Base-by-base conservation (phyloP, 1,284 basidiomycete species). In the Austroboletus rostrupii region DNA sequence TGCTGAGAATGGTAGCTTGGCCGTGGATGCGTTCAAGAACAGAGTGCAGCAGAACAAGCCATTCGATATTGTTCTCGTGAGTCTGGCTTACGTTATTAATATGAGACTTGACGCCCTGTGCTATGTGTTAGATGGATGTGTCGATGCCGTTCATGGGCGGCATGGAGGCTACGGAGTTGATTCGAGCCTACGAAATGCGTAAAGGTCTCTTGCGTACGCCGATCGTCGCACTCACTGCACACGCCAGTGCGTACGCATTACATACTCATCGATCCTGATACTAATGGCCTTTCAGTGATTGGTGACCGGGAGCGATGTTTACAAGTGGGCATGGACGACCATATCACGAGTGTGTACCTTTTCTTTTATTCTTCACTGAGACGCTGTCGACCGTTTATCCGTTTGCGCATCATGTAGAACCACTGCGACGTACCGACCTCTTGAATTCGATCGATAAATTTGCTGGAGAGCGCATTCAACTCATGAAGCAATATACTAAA, bases 81-180 rank as follows among this genome's bases (percentile, higher is more conserved):
- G 85, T 78, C 14, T 21, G 9, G 10, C 6, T 31, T 23, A 17
- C 13, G 5, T 17, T 36, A 36, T 45, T 29, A 31, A 35, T 42
- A 23, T 31, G 12, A 26, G 42, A 21, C 36, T 58, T 14, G 43
- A 29, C 5, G 16, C 21, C 41, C 11, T 38, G 19, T 26, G 23
- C 9, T 26, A 26, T 26, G 9, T 40, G 50, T 46, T 49, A 97
- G 83, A 98, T 99, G 97, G 96, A 99, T 64, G 91, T 98, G n/a
- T 95, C 91, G 5, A 97, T 97, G 94, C 94, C 93, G 14, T 87
- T 95, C 72, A 95, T 96, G 93, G 90, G 91, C 55, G 91, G 90
- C 57, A 91, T 92, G 84, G 89, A 93, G 64, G 90, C 91, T 1
- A 93, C 91, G 0, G 84, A 90, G 58, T 71, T 88, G 19, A 91